Conservation (phyloP, 345 rosid species). For the Draba incana region DNA sequence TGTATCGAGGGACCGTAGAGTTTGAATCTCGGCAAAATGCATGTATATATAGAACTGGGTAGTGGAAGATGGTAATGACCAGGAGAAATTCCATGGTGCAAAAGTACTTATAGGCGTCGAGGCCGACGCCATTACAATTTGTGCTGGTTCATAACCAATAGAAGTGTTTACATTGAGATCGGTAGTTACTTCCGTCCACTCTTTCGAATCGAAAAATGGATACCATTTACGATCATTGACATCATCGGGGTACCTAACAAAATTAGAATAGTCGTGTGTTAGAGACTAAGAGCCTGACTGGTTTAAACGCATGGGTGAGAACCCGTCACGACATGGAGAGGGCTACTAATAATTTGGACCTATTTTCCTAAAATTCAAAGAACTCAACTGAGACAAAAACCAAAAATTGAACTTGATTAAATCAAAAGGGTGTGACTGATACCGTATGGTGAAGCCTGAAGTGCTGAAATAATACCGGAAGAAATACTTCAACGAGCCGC, state of each 20-base stretch:
- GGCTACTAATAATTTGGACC: too few relatives aligned
- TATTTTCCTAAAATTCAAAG: too few relatives aligned
- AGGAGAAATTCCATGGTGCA: constrained; percentile 30
- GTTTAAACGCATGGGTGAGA: too few relatives aligned
- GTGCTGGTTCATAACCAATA: constrained; percentile 19
- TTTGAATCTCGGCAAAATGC: constrained; percentile 42
- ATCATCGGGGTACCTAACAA: constrained; percentile 36
- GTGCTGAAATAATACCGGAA: constrained; percentile 37
- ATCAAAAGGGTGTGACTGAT: neutral
- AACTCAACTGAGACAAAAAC: too few relatives aligned
- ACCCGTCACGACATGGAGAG: too few relatives aligned
- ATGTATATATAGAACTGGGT: constrained; percentile 32
- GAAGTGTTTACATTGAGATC: constrained; percentile 20
- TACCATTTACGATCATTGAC: constrained; percentile 40
- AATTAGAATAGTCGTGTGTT: neutral
- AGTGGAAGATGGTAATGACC: constrained; percentile 4
- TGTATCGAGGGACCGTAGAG: constrained; percentile 6
- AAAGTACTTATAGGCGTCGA: constrained; percentile 33
- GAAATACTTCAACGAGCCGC: constrained; percentile 22
- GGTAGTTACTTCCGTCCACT: constrained; percentile 35
- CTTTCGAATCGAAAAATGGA: neutral
- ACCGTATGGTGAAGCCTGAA: constrained; percentile 25
- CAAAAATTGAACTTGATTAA: neutral
- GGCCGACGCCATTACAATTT: constrained; percentile 36
- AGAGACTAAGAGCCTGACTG: neutral